A percentile compares a stretch with the other conserved stretches of the same genome.
Evolutionary conservation across 768 basidiomycete genomes (phyloP).

Genomic region (Suillus discolor): DNA sequence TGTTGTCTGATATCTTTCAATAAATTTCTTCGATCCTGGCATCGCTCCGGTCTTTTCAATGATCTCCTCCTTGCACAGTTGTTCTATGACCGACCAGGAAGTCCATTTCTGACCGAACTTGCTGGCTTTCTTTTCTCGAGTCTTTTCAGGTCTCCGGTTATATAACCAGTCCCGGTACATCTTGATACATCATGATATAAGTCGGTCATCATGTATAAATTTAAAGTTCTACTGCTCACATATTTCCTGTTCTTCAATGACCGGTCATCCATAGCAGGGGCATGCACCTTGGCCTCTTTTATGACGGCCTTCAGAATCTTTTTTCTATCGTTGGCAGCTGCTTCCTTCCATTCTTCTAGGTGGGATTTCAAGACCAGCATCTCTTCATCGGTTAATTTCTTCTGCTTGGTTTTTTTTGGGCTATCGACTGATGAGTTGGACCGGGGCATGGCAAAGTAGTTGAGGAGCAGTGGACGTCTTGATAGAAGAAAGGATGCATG

Average conservation of each 20-base stretch:
- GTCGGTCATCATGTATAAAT: background rate
- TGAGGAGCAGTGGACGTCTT: background rate
- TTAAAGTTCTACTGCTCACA: background rate
- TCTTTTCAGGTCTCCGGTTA: background rate
- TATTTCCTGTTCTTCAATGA: background rate
- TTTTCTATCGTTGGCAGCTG: background rate
- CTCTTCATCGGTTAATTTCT: slow-evolving; percentile 1
- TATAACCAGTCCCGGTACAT: slow-evolving; percentile 1
- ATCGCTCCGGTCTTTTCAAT: background rate
- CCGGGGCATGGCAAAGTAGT: background rate
- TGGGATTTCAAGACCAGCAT: background rate
- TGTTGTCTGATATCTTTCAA: background rate
- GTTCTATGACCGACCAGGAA: background rate
- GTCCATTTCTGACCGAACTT: background rate
- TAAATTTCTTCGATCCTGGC: background rate
- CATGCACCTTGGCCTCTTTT: background rate
- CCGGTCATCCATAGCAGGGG: background rate
- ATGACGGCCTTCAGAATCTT: background rate
- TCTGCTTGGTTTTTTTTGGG: background rate
- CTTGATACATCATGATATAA: background rate
- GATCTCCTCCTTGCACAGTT: background rate
- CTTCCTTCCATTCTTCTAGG: slow-evolving; percentile 6
- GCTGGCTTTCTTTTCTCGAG: background rate
- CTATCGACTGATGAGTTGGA: slow-evolving; percentile 1
- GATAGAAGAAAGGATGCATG: background rate